Evolutionary conservation across 441 rosid species (phyloP).

Genomic region (Populus hybrid): DNA sequence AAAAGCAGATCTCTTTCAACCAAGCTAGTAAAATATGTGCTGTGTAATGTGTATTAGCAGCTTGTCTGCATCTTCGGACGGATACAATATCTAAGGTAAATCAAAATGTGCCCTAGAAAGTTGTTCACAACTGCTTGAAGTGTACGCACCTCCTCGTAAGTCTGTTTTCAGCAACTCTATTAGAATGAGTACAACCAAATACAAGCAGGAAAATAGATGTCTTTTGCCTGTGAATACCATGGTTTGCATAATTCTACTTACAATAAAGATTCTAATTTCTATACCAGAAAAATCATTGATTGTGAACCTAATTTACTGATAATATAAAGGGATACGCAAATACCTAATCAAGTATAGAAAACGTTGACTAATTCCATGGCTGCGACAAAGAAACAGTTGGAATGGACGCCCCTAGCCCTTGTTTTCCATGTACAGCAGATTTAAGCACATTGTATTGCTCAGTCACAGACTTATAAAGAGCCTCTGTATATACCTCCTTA

Average conservation of each 20-base stretch:
- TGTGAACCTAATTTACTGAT: slow-evolving; percentile 5
- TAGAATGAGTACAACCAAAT: not conserved
- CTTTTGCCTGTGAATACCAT: not conserved
- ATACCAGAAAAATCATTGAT: not conserved
- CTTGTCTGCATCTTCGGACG: not conserved
- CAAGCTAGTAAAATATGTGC: not conserved
- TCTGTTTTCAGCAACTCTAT: not conserved
- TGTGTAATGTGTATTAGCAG: not conserved
- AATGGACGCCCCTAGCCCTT: slow-evolving; percentile 63
- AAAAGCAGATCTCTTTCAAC: not conserved
- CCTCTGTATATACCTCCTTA: slow-evolving; percentile 53
- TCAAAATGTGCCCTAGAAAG: not conserved
- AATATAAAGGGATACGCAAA: slow-evolving; percentile 13
- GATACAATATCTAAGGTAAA: not conserved
- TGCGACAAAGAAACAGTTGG: slow-evolving; percentile 66
- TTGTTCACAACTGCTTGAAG: not conserved
- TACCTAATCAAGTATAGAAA: slow-evolving; percentile 29
- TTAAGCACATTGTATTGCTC: slow-evolving; percentile 69
- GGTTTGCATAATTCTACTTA: not conserved
- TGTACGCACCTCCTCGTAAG: not conserved
- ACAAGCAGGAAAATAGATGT: not conserved
- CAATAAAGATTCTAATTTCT: not conserved
- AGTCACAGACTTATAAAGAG: slow-evolving; percentile 51
- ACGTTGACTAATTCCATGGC: slow-evolving; percentile 57
- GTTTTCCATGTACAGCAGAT: slow-evolving; percentile 59